Evolutionary conservation across 305 asterid species (phyloP).

Genomic region (Fraxinus ornus): DNA sequence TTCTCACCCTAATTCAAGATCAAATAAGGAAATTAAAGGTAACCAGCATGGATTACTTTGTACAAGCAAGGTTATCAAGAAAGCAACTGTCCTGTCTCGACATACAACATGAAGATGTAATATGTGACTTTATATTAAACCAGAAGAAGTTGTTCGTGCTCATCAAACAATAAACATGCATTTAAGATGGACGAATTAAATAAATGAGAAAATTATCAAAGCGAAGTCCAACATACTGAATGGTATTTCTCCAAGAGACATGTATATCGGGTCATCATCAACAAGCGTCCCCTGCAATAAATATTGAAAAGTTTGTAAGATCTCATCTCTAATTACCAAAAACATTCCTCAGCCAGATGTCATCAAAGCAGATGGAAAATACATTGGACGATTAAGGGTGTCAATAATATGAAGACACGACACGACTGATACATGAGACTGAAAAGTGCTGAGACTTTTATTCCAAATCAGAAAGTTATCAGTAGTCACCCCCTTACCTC

Average conservation of each 20-base stretch:
- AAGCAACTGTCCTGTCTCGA: neutral
- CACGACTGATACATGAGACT: neutral
- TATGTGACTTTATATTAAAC: neutral
- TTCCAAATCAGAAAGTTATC: constrained; percentile 2
- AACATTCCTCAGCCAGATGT: neutral
- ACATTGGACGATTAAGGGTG: neutral
- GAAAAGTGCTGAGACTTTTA: neutral
- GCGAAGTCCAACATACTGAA: constrained; percentile 56
- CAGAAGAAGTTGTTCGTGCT: neutral
- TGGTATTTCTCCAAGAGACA: constrained; percentile 96
- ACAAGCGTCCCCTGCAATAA: constrained; percentile 74
- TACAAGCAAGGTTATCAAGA: neutral
- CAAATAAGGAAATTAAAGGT: neutral
- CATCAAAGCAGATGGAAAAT: neutral
- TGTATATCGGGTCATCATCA: constrained; percentile 88
- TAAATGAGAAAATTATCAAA: constrained; percentile 3
- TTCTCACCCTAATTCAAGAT: neutral
- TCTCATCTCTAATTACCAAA: neutral
- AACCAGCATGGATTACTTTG: neutral
- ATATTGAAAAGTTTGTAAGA: neutral
- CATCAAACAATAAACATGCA: neutral
- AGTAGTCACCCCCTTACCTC: constrained; percentile 54
- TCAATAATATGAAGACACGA: neutral
- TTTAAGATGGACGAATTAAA: neutral
- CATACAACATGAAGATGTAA: neutral